These are phyloP conservation scores for Aphanomyces invadans DNA, from an alignment of 352 stramenopile genomes.

Conservation along the genomic window DNA sequence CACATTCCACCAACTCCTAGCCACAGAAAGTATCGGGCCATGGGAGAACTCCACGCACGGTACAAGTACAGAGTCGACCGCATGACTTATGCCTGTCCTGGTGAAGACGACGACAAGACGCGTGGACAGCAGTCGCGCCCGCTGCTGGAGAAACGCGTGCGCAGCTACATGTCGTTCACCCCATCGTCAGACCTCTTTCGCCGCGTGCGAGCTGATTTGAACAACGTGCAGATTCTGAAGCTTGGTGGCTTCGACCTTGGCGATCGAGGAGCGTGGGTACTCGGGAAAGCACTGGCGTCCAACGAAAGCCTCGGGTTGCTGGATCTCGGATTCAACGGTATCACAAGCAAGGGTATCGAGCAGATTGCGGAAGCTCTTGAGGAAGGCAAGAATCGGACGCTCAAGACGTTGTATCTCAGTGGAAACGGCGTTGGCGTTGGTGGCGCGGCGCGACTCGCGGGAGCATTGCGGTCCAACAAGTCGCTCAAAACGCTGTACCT, in stretches of 20 bases:
- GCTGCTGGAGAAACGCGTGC: constrained; percentile 11
- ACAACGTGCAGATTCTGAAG: constrained; percentile 42
- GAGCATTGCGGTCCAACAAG: constrained; percentile 46
- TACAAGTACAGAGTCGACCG: constrained; percentile 21
- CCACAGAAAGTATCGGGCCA: background rate
- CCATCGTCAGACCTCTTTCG: constrained; percentile 12
- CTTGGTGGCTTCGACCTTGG: constrained; percentile 72
- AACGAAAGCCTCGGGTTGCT: constrained; percentile 45
- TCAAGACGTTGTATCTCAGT: constrained; percentile 69
- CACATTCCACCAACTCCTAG: background rate
- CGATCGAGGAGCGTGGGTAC: constrained; percentile 47
- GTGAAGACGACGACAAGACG: constrained; percentile 20
- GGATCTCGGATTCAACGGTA: constrained; percentile 73
- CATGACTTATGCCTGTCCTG: constrained; percentile 22
- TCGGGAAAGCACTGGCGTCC: constrained; percentile 43
- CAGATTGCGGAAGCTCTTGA: constrained; percentile 50
- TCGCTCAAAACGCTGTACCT: constrained; percentile 60
- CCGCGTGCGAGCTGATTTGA: constrained; percentile 21
- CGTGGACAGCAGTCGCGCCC: background rate
- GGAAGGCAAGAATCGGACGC: constrained; percentile 38
- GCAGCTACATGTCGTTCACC: constrained; percentile 11
- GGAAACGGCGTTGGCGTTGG: constrained; percentile 69
- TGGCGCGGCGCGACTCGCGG: constrained; percentile 40
- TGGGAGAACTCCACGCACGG: constrained; percentile 18
- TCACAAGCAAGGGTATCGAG: constrained; percentile 56